Percentiles rank a stretch among this genome's conserved stretches.
phyloP scores from a whole-genome alignment of 169 alveolate genomes.

The Pseudocohnilembus persalinus region DNA sequence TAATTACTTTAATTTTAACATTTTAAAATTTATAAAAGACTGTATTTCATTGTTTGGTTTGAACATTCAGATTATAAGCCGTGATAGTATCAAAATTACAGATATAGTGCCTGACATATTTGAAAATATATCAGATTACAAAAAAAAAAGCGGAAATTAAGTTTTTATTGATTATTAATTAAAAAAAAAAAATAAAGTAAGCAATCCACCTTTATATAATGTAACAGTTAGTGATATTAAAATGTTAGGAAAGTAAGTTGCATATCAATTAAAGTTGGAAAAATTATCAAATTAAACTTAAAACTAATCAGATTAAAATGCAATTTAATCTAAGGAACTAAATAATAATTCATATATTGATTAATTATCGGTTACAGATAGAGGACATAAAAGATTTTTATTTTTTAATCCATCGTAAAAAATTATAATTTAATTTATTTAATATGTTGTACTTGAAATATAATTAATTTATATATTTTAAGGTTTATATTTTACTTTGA shows the following conservation, averaged over 20 bases:
- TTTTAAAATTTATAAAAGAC: not conserved
- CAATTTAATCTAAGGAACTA: not conserved
- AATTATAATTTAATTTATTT: no score
- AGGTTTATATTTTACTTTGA: no score
- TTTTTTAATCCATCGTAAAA: no score
- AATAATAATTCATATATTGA: no score
- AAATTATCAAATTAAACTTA: not conserved
- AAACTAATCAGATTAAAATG: no score
- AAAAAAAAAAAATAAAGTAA: no score
- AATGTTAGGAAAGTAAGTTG: not conserved
- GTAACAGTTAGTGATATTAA: not conserved
- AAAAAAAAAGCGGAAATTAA: not conserved
- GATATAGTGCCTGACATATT: not conserved
- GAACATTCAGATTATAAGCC: conserved; percentile 3
- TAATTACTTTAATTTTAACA: no score
- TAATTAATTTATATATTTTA: no score
- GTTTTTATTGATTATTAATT: not conserved
- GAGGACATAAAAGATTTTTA: no score
- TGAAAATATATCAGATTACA: not conserved
- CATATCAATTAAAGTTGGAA: not conserved
- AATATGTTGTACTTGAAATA: no score
- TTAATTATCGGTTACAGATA: no score
- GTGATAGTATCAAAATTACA: conserved; percentile 19
- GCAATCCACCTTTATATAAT: not conserved
- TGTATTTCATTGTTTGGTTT: conserved; percentile 15